Conservation (phyloP, 306 rosid genomes). For the Oxytropis ochrocephala region DNA sequence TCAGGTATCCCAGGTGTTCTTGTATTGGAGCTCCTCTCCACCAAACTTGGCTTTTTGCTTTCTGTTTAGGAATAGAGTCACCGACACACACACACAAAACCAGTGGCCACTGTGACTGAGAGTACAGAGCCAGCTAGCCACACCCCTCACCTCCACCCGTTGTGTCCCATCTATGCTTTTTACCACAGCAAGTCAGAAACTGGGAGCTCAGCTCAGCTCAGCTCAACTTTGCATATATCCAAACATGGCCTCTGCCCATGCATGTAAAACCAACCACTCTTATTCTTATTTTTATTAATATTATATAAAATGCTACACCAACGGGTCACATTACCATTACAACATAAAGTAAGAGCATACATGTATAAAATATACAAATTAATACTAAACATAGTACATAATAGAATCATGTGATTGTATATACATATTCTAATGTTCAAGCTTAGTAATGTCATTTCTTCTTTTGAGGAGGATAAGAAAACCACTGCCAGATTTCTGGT, state of each 20-base stretch:
- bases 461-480: too few relatives aligned
- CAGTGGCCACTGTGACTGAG: neutral
- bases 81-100: conserved; percentile 6
- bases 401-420: neutral
- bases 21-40: too few relatives aligned
- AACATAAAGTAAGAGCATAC: neutral
- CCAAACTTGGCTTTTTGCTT: neutral
- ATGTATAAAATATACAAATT: neutral
- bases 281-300: too few relatives aligned
- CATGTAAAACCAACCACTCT: neutral
- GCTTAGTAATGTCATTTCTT: too few relatives aligned
- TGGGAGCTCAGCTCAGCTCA: too few relatives aligned
- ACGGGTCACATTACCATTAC: neutral
- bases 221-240: too few relatives aligned
- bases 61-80: conserved; percentile 17
- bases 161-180: neutral
- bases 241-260: neutral
- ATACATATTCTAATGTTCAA: too few relatives aligned
- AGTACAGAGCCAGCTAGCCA: neutral
- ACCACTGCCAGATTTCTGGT: neutral
- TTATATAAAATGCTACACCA: neutral
- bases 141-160: neutral
- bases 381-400: neutral
- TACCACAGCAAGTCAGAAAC: too few relatives aligned
- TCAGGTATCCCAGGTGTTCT: neutral